phyloP scores from a whole-genome alignment of 495 filamentous ascomycete species.

The Penicillium bialowiezense region DNA sequence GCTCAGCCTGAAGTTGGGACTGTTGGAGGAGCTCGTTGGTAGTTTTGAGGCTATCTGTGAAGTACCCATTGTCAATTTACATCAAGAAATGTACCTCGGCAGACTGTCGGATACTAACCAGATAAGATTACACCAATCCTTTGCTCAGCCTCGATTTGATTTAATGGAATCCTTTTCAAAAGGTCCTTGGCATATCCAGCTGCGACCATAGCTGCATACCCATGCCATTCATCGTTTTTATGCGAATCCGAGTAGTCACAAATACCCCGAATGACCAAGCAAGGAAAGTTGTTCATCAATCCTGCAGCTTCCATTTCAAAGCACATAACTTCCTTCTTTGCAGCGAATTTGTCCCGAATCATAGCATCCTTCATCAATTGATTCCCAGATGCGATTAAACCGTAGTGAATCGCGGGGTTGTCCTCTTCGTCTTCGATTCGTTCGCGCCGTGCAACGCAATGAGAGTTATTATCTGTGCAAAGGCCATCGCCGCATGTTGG shows the following conservation, averaged over 20 bases:
- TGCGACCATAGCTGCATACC: conserved; percentile 26
- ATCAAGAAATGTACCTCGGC: background rate
- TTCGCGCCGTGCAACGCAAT: background rate
- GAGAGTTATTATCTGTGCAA: background rate
- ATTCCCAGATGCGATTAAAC: conserved; percentile 27
- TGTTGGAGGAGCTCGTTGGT: too few relatives aligned
- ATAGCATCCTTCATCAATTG: conserved; percentile 25
- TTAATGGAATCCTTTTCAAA: background rate
- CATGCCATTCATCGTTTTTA: conserved; percentile 36
- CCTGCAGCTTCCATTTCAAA: conserved; percentile 46
- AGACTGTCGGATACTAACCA: conserved; percentile 1
- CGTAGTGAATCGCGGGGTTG: conserved; percentile 25
- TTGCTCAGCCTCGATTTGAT: conserved; percentile 7
- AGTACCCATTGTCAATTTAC: background rate
- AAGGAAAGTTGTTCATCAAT: conserved; percentile 39
- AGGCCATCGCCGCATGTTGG: conserved; percentile 6
- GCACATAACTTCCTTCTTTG: conserved; percentile 31
- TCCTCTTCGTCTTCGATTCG: conserved; percentile 3
- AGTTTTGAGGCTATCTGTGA: too few relatives aligned
- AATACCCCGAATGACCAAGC: conserved; percentile 34
- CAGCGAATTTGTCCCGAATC: conserved; percentile 24
- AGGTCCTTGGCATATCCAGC: conserved; percentile 31
- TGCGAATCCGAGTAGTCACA: conserved; percentile 36
- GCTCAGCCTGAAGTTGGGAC: too few relatives aligned
- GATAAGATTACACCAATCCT: conserved; percentile 2